phyloP scores from a whole-genome alignment of 2,329 filamentous ascomycete genomes.

The Colletotrichum somersetense region DNA sequence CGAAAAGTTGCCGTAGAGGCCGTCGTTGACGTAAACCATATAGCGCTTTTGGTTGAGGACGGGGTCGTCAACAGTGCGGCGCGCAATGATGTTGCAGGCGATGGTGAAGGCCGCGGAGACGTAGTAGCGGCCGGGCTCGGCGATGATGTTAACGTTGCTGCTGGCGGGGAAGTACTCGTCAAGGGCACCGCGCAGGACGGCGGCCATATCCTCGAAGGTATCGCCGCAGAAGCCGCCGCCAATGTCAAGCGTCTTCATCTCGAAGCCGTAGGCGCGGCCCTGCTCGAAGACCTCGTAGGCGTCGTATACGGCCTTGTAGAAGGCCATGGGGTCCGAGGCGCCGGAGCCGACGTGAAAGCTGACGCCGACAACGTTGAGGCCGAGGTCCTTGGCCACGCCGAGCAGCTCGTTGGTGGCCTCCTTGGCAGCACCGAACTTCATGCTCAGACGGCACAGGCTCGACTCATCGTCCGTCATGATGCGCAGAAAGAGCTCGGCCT shows the following conservation, averaged over 20 bases:
- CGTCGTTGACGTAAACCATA: slow-evolving; percentile 98
- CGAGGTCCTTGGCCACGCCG: slow-evolving; percentile 81
- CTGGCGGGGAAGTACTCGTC: slow-evolving; percentile 88
- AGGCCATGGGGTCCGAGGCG: slow-evolving; percentile 91
- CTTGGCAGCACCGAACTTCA: slow-evolving; percentile 96
- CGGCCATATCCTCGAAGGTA: slow-evolving; percentile 91
- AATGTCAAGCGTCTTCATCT: slow-evolving; percentile 90
- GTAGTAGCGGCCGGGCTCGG: slow-evolving; percentile 96
- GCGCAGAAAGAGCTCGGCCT: slow-evolving; percentile 91
- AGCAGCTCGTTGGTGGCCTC: slow-evolving; percentile 84
- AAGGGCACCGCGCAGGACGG: slow-evolving; percentile 81
- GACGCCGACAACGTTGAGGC: slow-evolving; percentile 92
- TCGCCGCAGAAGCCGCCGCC: slow-evolving; percentile 94
- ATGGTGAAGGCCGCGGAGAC: slow-evolving; percentile 94
- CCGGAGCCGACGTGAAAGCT: slow-evolving; percentile 99
- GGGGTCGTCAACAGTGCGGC: slow-evolving; percentile 85
- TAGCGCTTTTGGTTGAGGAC: slow-evolving; percentile 78
- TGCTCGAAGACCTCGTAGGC: slow-evolving; percentile 91
- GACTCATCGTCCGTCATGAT: slow-evolving; percentile 97
- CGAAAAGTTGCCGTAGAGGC: slow-evolving; percentile 97
- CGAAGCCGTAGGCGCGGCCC: slow-evolving; percentile 80
- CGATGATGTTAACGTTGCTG: slow-evolving; percentile 83
- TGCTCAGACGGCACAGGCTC: slow-evolving; percentile 92
- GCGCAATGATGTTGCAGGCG: slow-evolving; percentile 95
- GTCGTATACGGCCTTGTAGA: slow-evolving; percentile 90